phyloP scores from a whole-genome alignment of 768 basidiomycete species.

The Epithele typhae region DNA sequence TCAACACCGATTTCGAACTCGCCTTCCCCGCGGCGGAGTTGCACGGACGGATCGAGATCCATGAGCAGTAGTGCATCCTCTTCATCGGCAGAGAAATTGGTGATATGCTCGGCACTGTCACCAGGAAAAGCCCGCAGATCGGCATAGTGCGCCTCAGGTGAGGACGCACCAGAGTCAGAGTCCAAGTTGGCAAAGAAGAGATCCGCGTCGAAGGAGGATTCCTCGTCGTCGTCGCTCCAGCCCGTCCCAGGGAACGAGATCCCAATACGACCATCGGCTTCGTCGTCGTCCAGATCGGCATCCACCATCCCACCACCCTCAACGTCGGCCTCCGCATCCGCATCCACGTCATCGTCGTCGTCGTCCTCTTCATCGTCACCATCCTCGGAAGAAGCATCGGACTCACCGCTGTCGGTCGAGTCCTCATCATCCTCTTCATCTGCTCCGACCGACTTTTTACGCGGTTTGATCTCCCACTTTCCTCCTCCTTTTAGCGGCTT shows the following conservation, averaged over 20 bases:
- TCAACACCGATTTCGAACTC: constrained; percentile 25
- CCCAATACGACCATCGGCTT: constrained; percentile 26
- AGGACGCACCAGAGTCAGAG: constrained; percentile 40
- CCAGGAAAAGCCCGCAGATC: constrained; percentile 28
- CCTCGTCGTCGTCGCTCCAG: constrained; percentile 74
- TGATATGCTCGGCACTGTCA: constrained; percentile 19
- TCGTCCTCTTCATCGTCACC: constrained; percentile 47
- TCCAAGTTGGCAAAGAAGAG: constrained; percentile 79
- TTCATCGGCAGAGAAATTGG: constrained; percentile 23
- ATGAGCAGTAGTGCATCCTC: constrained; percentile 25
- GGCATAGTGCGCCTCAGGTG: constrained; percentile 44
- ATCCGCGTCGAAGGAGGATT: constrained; percentile 78
- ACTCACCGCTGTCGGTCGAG: constrained; percentile 52
- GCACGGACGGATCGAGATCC: constrained; percentile 24
- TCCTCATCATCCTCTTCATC: constrained; percentile 61
- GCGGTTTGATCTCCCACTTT: constrained; percentile 62
- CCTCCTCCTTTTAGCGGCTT: constrained; percentile 26
- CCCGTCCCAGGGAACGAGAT: constrained; percentile 60
- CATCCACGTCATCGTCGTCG: constrained; percentile 44
- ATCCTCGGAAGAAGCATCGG: constrained; percentile 38
- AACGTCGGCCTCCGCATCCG: constrained; percentile 26
- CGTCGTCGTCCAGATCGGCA: constrained; percentile 15
- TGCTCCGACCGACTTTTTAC: constrained; percentile 70
- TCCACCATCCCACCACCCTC: constrained; percentile 24
- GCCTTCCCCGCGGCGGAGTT: constrained; percentile 18